These are phyloP conservation scores for Fusarium siculi DNA, from an alignment of 2,329 filamentous ascomycete genomes.

Conservation along the genomic window DNA sequence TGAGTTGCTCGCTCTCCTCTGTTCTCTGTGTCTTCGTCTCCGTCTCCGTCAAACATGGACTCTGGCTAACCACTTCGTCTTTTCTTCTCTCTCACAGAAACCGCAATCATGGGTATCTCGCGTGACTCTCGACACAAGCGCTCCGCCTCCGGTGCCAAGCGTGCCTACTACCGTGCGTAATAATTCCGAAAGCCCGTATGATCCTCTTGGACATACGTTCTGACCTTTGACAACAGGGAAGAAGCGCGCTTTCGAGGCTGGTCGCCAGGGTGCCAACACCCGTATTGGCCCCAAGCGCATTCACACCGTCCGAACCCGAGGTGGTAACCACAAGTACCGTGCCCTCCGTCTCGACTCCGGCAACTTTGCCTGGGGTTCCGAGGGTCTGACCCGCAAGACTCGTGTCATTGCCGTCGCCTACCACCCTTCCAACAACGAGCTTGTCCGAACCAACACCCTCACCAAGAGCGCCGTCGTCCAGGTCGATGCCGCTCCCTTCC, in stretches of 20 bases:
- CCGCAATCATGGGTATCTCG: constrained; percentile 98
- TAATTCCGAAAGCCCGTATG: constrained; percentile 75
- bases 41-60: not conserved
- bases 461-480: constrained; percentile 99
- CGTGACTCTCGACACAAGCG: constrained; percentile 99
- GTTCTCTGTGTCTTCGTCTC: constrained; percentile 1
- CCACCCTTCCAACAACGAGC: constrained; percentile 99
- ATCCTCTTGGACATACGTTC: constrained; percentile 69
- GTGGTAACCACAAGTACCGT: constrained; percentile 99
- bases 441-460: constrained; percentile 99
- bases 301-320: constrained; percentile 95
- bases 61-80: constrained; percentile 37
- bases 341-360: constrained; percentile 97
- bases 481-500: constrained; percentile 98
- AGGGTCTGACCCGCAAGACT: constrained; percentile 98
- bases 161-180: constrained; percentile 86
- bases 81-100: constrained; percentile 60
- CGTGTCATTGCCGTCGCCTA: constrained; percentile 98
- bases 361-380: constrained; percentile 99
- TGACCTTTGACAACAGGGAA: constrained; percentile 82
- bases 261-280: constrained; percentile 99
- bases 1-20: constrained; percentile 33
- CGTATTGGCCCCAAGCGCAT: constrained; percentile 98
- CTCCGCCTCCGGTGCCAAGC: constrained; percentile 98
- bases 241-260: constrained; percentile 99